Percentiles rank a stretch among this genome's conserved stretches.
Evolutionary conservation across 129 eudicot species (phyloP).

Genomic region (Kitagawia praeruptora): DNA sequence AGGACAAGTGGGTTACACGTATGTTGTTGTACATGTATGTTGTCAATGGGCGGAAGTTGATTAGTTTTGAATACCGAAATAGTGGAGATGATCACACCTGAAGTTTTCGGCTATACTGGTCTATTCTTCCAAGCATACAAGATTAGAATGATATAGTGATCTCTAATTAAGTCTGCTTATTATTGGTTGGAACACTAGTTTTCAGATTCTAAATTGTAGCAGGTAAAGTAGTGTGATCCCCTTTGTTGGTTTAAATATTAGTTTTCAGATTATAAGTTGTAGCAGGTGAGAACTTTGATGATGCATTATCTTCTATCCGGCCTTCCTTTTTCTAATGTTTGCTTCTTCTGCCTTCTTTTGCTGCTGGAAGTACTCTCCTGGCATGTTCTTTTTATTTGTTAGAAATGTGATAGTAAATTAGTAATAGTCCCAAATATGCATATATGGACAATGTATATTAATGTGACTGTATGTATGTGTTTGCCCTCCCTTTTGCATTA

Average conservation of each 20-base stretch:
- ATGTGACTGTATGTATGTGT: too few relatives aligned
- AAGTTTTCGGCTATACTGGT: not conserved
- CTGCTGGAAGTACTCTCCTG: too few relatives aligned
- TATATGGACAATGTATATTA: too few relatives aligned
- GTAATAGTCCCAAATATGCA: too few relatives aligned
- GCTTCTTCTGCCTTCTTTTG: too few relatives aligned
- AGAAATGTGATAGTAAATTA: too few relatives aligned
- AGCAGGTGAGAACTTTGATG: too few relatives aligned
- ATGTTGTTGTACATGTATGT: constrained; percentile 1
- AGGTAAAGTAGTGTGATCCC: constrained; percentile 19
- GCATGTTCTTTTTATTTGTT: too few relatives aligned
- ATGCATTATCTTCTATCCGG: too few relatives aligned
- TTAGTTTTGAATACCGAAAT: not conserved
- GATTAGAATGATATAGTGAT: not conserved
- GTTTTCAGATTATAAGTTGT: constrained; percentile 8
- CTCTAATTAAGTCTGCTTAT: constrained; percentile 14
- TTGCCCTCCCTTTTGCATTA: too few relatives aligned
- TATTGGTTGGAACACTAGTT: constrained; percentile 8
- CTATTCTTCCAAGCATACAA: not conserved
- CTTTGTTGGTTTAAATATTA: constrained; percentile 8
- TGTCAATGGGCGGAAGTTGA: not conserved
- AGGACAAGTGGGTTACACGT: not conserved
- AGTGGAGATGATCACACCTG: not conserved
- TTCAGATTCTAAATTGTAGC: constrained; percentile 19
- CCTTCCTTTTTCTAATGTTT: too few relatives aligned